Evolutionary conservation across 495 filamentous ascomycete species (phyloP).

Genomic region (Lasiosphaeria ovina): DNA sequence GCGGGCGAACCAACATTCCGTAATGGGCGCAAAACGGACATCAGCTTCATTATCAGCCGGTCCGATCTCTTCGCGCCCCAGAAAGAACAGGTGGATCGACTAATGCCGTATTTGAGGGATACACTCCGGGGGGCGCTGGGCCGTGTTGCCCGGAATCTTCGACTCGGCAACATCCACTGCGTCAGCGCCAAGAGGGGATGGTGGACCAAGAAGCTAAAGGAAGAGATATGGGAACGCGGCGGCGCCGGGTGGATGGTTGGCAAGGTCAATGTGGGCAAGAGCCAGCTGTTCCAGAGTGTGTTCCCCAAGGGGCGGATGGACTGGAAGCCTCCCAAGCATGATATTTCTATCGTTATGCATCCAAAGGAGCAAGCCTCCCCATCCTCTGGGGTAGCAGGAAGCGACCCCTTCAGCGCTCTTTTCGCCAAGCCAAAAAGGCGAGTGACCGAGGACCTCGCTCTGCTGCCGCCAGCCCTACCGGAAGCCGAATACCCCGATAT

Average conservation of each 20-base stretch:
- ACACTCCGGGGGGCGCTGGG: slow-evolving; percentile 73
- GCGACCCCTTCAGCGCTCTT: slow-evolving; percentile 22
- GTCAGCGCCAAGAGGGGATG: slow-evolving; percentile 79
- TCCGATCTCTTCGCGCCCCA: slow-evolving; percentile 79
- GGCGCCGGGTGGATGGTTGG: slow-evolving; percentile 97
- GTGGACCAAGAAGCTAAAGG: slow-evolving; percentile 86
- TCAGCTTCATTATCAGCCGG: slow-evolving; percentile 88
- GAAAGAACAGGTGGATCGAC: slow-evolving; percentile 72
- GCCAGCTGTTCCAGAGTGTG: slow-evolving; percentile 77
- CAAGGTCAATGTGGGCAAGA: slow-evolving; percentile 97
- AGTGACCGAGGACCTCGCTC: slow-evolving; percentile 35
- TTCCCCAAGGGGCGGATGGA: slow-evolving; percentile 76
- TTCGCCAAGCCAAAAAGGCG: slow-evolving; percentile 18
- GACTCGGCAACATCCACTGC: slow-evolving; percentile 79
- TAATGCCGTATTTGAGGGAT: slow-evolving; percentile 78
- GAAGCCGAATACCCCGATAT: slow-evolving; percentile 75
- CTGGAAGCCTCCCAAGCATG: slow-evolving; percentile 31
- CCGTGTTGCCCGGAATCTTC: slow-evolving; percentile 54
- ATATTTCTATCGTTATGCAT: slow-evolving; percentile 32
- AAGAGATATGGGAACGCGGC: slow-evolving; percentile 73
- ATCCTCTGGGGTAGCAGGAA: slow-evolving; percentile 7
- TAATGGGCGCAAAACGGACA: slow-evolving; percentile 59
- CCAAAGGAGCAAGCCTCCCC: slow-evolving; percentile 5
- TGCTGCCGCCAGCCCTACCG: slow-evolving; percentile 71
- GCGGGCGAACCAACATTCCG: slow-evolving; percentile 61